These are phyloP conservation scores for Populus deltoides DNA, from an alignment of 345 rosid species.

Conservation along the genomic window DNA sequence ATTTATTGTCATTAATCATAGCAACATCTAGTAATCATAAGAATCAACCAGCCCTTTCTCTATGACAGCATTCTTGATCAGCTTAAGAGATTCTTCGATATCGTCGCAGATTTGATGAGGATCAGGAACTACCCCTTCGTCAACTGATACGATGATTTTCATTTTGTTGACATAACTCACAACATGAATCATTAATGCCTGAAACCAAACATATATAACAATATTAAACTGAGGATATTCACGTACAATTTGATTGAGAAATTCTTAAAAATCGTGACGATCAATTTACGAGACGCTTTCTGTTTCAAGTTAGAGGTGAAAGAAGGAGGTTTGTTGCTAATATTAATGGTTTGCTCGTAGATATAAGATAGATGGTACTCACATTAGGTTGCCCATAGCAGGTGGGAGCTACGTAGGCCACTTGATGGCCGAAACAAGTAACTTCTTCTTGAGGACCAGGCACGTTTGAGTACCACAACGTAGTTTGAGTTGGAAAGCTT, in stretches of 20 bases:
- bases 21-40: no score
- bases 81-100: conserved; percentile 25
- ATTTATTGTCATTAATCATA: no score
- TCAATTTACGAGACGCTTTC: no score
- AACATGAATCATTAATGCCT: conserved; percentile 46
- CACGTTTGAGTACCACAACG: conserved; percentile 33
- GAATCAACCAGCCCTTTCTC: no score
- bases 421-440: conserved; percentile 26
- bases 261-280: no score
- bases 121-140: conserved; percentile 35
- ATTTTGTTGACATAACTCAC: conserved; percentile 40
- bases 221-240: no score
- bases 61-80: conserved; percentile 24
- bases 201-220: neutral
- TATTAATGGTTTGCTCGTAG: neutral
- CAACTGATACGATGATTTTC: conserved; percentile 35
- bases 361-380: neutral
- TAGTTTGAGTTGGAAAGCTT: conserved; percentile 12
- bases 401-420: conserved; percentile 33
- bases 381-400: conserved; percentile 30
- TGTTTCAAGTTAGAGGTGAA: no score
- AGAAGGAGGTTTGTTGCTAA: no score
- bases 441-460: conserved; percentile 37
- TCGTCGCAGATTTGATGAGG: conserved; percentile 42
- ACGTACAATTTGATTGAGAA: neutral